Percentiles rank a stretch among this genome's conserved stretches.
Evolutionary conservation across 2,329 filamentous ascomycete genomes (phyloP).

Genomic region (Magnaporthiopsis rhizophila): DNA sequence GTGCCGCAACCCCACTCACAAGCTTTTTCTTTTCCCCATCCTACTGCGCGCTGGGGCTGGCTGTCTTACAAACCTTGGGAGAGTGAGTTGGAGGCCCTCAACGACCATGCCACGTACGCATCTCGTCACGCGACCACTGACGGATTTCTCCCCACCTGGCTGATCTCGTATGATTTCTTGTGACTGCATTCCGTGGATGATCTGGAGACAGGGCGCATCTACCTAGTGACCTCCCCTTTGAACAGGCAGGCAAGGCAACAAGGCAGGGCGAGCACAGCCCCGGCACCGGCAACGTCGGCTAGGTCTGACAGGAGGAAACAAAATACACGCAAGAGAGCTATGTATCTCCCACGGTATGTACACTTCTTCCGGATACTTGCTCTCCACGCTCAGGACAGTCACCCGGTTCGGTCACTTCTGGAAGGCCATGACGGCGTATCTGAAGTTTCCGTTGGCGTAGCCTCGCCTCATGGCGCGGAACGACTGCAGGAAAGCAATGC

Average conservation of each 20-base stretch:
- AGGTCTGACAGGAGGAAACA: background rate
- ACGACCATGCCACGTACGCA: background rate
- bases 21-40: background rate
- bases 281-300: background rate
- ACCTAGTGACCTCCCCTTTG: background rate
- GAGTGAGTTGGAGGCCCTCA: background rate
- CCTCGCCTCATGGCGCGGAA: constrained; percentile 54
- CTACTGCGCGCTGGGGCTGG: background rate
- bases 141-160: background rate
- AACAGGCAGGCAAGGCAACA: background rate
- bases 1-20: background rate
- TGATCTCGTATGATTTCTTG: background rate
- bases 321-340: no score
- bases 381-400: background rate
- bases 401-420: constrained; percentile 27
- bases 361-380: background rate
- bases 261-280: background rate
- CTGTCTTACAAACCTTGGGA: background rate
- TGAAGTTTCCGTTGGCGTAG: constrained; percentile 49
- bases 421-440: constrained; percentile 52
- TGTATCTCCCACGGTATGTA: background rate
- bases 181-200: background rate
- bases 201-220: background rate
- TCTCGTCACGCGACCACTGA: background rate
- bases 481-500: constrained; percentile 51